Evolutionary conservation across 345 rosid genomes (phyloP), one percentile per base, ranked within the genome.

Genomic region (Citrus glauca): DNA sequence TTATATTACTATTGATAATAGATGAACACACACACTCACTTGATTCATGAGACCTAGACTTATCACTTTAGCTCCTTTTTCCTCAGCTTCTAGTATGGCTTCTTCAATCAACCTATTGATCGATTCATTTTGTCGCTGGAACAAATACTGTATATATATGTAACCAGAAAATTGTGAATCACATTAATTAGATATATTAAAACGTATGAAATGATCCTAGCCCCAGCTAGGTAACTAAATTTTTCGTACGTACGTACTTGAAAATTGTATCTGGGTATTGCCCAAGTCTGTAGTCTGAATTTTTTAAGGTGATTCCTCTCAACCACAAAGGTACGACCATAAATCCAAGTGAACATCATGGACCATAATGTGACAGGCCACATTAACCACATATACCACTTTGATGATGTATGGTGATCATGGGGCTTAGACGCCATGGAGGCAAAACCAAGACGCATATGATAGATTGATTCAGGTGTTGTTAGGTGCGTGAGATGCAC

Each of bases 401-500:
- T 78, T 14, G 88, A 77, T 3, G 82, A 67, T 68, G 71, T 16
- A 27, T 27, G 68, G 19, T 33, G 69, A 17, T 19, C 38, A 71
- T 74, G 77, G 9, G 97, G 97, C 19, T 38, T 71, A 1, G 97
- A 86, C 22, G 97, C 95, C 45, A 90, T 77, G 63, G 79, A 82
- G 9, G 94, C 86, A 65, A 91, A 82, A 42, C 94, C 95, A 4
- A 93, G 68, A 2, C 86, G 90, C 10, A 86, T 78, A 72, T 90
- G 94, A 66, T 93, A 91, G 64, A 93, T 79, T n/a, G 95, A 89
- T 22, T 91, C 87, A 0, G 86, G 91, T 0, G 88, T 88, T 7
- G 93, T 90, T 4, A 93, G 55, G 77, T 93, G 95, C 9, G 91
- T 88, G 4, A 93, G 72, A 37, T 93, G 89, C 45, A 93, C 92